Percentiles rank a stretch among this genome's conserved stretches.
phyloP scores from a whole-genome alignment of 768 basidiomycete genomes.

The Paxillus involutus region DNA sequence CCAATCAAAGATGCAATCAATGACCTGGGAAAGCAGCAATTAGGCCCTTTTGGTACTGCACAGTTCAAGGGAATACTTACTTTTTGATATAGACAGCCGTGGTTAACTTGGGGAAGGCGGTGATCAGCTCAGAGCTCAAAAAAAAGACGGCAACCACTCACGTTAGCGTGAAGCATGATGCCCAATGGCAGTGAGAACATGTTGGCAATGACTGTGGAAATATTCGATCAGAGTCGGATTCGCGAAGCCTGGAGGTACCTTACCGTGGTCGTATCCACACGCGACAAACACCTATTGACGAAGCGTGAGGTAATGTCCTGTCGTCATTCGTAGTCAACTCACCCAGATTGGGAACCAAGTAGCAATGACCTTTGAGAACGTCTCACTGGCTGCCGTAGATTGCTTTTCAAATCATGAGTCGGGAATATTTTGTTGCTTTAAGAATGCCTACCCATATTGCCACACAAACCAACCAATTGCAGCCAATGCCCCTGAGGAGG shows the following conservation, averaged over 20 bases:
- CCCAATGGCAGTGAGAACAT: conserved; percentile 74
- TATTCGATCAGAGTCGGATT: not conserved
- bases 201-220: conserved; percentile 59
- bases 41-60: not conserved
- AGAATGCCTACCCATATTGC: conserved; percentile 63
- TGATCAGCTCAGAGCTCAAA: conserved; percentile 1
- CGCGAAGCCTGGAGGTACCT: conserved; percentile 7
- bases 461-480: conserved; percentile 75
- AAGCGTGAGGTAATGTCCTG: not conserved
- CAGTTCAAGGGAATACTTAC: conserved; percentile 35
- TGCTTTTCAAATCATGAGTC: conserved; percentile 42
- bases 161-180: conserved; percentile 69
- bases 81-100: conserved; percentile 63
- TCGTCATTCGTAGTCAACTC: conserved; percentile 13
- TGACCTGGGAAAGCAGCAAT: conserved; percentile 38
- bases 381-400: conserved; percentile 66
- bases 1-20: conserved; percentile 65
- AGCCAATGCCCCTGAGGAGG: conserved; percentile 70
- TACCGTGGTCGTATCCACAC: conserved; percentile 71
- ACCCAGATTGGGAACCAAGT: conserved; percentile 80
- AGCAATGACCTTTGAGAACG: conserved; percentile 66
- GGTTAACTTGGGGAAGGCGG: conserved; percentile 17
- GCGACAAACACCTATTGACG: conserved; percentile 61
- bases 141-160: conserved; percentile 32
- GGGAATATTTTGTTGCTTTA: not conserved